phyloP scores from a whole-genome alignment of 345 rosid genomes.

The Rhodamnia rubescens region DNA sequence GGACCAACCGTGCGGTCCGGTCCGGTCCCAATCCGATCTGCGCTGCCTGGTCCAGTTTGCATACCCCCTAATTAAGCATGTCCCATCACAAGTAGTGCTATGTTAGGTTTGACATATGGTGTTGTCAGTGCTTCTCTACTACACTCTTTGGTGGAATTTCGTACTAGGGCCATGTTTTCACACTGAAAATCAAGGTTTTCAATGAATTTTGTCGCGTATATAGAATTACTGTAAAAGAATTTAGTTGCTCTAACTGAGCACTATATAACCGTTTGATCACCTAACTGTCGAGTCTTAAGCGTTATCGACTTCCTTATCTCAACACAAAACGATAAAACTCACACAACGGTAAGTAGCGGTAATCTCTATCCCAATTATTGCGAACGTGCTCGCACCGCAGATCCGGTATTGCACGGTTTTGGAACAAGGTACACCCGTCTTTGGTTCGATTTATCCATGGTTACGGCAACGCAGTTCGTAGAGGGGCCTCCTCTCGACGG shows the following conservation, averaged over 20 bases:
- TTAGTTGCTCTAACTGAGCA: neutral
- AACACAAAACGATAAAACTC: neutral
- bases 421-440: neutral
- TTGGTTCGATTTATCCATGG: neutral
- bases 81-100: neutral
- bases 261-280: fast-evolving
- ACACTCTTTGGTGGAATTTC: neutral
- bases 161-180: neutral
- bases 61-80: too few species aligned
- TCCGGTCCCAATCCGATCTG: too few species aligned
- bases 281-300: neutral
- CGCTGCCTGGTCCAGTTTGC: too few species aligned
- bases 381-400: neutral
- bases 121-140: neutral
- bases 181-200: neutral
- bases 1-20: too few species aligned
- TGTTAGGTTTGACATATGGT: neutral
- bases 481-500: neutral
- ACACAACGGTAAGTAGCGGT: neutral
- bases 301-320: neutral
- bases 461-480: neutral
- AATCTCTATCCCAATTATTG: neutral
- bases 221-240: neutral
- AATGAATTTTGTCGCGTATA: neutral
- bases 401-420: neutral